These are phyloP conservation scores for Chlamydomonas eustigma DNA, from an alignment of 139 green algal genomes.

Conservation along the genomic window DNA sequence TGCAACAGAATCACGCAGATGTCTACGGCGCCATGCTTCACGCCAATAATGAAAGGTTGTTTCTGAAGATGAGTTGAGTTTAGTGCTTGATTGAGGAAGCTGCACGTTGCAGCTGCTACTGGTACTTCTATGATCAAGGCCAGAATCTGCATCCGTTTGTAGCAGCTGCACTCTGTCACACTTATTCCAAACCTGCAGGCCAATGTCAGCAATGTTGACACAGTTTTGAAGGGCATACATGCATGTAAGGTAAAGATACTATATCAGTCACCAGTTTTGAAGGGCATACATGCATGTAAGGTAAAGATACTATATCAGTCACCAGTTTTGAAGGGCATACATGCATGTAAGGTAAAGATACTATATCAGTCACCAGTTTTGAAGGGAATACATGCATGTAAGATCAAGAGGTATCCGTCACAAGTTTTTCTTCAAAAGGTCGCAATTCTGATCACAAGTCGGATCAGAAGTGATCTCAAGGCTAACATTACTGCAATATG, in stretches of 20 bases:
- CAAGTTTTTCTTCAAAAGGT: too few species aligned
- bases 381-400: too few species aligned
- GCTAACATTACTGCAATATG: too few species aligned
- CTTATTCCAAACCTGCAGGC: conserved; percentile 25
- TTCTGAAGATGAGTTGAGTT: background rate
- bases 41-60: too few species aligned
- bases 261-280: background rate
- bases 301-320: background rate
- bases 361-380: background rate
- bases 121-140: background rate
- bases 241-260: background rate
- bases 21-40: background rate
- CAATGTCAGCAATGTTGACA: too few species aligned
- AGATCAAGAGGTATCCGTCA: too few species aligned
- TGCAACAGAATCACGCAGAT: background rate
- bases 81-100: background rate
- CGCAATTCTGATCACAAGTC: too few species aligned
- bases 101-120: background rate
- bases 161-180: conserved; percentile 5
- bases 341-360: background rate
- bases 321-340: background rate
- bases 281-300: background rate
- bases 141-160: background rate
- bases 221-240: background rate
- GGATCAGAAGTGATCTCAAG: too few species aligned